A percentile compares a stretch with the other conserved stretches of the same genome.
Evolutionary conservation across 2,329 filamentous ascomycete genomes (phyloP).

Genomic region (Hypoxylon sp.): DNA sequence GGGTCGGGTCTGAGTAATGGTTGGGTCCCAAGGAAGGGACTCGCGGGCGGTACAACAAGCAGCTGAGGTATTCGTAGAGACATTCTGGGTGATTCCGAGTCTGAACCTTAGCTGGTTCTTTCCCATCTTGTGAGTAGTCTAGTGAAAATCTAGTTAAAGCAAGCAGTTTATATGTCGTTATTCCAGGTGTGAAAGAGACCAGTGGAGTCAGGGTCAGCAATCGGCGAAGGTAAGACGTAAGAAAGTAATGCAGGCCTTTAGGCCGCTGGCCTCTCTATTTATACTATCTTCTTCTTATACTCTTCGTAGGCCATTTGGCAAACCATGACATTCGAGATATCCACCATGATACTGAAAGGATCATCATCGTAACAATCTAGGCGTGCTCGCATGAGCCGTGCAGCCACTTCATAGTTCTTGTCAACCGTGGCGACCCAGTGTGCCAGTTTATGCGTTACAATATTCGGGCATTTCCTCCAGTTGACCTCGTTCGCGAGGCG

Average conservation of each 20-base stretch:
- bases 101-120: neutral
- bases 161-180: neutral
- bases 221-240: neutral
- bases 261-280: no score
- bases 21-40: neutral
- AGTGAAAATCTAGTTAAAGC: neutral
- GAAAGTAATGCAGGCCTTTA: neutral
- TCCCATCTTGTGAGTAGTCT: neutral
- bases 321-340: conserved; percentile 33
- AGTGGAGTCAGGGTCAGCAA: neutral
- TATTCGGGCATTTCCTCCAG: conserved; percentile 13
- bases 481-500: conserved; percentile 28
- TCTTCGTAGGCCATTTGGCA: conserved; percentile 25
- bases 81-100: neutral
- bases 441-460: conserved; percentile 27
- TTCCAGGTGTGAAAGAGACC: neutral
- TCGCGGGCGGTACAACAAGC: neutral
- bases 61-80: neutral
- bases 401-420: conserved; percentile 6
- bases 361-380: conserved; percentile 8
- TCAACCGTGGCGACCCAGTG: conserved; percentile 19
- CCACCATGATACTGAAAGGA: conserved; percentile 21
- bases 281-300: neutral
- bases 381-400: conserved; percentile 14
- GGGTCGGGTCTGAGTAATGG: neutral